Conservation (phyloP, 495 filamentous ascomycete genomes). For the Tricharina praecox region DNA sequence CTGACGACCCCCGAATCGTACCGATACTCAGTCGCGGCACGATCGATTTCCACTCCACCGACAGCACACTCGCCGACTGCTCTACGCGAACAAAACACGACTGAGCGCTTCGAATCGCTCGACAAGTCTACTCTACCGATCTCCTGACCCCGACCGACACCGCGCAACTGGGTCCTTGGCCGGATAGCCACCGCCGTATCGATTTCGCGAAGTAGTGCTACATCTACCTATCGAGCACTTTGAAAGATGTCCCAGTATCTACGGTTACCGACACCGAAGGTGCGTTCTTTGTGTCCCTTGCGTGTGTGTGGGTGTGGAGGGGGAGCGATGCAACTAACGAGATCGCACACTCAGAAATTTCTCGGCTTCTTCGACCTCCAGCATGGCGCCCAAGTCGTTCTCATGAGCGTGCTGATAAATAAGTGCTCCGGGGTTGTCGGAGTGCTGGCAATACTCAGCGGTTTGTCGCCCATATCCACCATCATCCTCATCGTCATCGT, state of each 20-base stretch:
- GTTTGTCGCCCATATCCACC: constrained; percentile 27
- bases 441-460: constrained; percentile 68
- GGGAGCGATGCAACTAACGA: neutral
- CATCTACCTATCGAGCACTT: too few relatives aligned
- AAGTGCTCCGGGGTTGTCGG: constrained; percentile 79
- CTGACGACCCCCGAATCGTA: too few relatives aligned
- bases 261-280: neutral
- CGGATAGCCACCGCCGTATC: too few relatives aligned
- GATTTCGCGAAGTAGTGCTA: too few relatives aligned
- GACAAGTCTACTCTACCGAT: too few relatives aligned
- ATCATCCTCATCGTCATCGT: constrained; percentile 8
- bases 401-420: constrained; percentile 64
- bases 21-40: too few relatives aligned
- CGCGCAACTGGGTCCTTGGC: too few relatives aligned
- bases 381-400: constrained; percentile 66
- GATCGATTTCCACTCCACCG: too few relatives aligned
- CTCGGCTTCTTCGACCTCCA: constrained; percentile 70
- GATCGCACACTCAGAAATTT: constrained; percentile 41
- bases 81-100: too few relatives aligned
- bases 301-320: neutral
- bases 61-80: too few relatives aligned
- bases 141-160: too few relatives aligned
- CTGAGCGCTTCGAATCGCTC: too few relatives aligned
- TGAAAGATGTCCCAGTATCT: neutral
- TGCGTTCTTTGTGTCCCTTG: neutral